Base-by-base conservation (phyloP, 768 basidiomycete species). In the Sistotremastrum niveocremeum region DNA sequence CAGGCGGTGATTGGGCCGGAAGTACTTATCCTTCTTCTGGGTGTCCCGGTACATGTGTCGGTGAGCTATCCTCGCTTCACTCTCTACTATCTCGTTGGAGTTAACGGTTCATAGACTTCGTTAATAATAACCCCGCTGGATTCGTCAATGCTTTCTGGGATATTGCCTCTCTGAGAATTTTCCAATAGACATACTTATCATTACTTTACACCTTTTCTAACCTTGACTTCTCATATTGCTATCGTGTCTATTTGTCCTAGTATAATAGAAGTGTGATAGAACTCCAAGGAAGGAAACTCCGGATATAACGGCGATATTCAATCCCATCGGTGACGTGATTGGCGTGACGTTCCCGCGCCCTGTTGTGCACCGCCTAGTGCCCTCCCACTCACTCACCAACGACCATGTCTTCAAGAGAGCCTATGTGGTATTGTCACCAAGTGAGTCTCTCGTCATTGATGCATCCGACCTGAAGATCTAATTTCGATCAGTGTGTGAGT, bases 361-460 rank as follows among this genome's bases (percentile, higher is more conserved):
- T 20, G 20, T 20, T 20, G 20, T 20, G 20, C 20, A 20, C 20
- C 20, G 20, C 20, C 20, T 20, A 20, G 20, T 20, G 20, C 20
- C 20, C 20, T 20, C 20, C 20, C 20, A 20, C 20, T 20, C 20
- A 20, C 20, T 20, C 20, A 20, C 20, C 20, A 20, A 37, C 50
- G 39, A 49, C 37, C 39, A 84, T 85, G 83, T 79, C 84, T 9
- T 67, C 71, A 20, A 69, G 81, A 61, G 80, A 82, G 51, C 77
- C 82, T 4, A 58, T 84, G 55, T 88, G 84, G 84, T 86, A 67
- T 55, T 87, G 84, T 52, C 82, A 87, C 57, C 68, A 84, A 65
- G 84, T 79, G 38, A 10, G 62, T 56, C 3, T 33, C 9, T 28
- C 28, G 6, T 7, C 11, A 6, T 4, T 36, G 20, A 28, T 40